Conservation (phyloP, 495 filamentous ascomycete genomes). For the Friedmanniomyces endolithicus region DNA sequence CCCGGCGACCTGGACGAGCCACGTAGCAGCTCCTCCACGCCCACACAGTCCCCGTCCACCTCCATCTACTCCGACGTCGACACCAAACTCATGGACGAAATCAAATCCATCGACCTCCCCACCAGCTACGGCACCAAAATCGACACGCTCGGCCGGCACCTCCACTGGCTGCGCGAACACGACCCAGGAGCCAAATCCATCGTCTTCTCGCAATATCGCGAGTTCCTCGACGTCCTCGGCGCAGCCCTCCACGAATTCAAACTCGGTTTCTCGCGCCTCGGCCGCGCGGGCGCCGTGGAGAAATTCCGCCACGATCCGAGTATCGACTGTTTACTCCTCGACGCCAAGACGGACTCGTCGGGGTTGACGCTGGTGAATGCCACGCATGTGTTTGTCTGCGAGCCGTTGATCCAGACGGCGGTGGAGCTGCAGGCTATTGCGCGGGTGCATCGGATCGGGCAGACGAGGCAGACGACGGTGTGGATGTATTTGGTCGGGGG, state of each 20-base stretch:
- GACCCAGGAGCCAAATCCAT: constrained; percentile 85
- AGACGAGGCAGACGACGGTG: constrained; percentile 74
- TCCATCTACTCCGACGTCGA: constrained; percentile 70
- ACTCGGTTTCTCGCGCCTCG: constrained; percentile 47
- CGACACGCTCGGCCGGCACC: constrained; percentile 67
- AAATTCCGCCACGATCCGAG: constrained; percentile 63
- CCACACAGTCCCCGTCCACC: constrained; percentile 4
- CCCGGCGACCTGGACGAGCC: constrained; percentile 5
- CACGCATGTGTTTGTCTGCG: constrained; percentile 87
- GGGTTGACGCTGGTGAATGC: constrained; percentile 86
- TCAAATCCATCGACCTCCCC: constrained; percentile 66
- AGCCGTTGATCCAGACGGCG: constrained; percentile 83
- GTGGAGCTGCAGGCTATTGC: constrained; percentile 90
- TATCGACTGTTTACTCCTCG: constrained; percentile 75
- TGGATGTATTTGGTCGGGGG: constrained; percentile 86
- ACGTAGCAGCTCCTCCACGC: constrained; percentile 1
- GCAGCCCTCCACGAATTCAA: constrained; percentile 52
- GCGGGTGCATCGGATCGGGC: constrained; percentile 86
- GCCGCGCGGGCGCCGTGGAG: constrained; percentile 45
- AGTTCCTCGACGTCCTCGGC: constrained; percentile 64
- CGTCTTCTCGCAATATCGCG: constrained; percentile 76
- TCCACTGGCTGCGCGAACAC: constrained; percentile 69
- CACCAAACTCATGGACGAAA: constrained; percentile 56
- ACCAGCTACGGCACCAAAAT: constrained; percentile 79
- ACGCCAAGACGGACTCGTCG: constrained; percentile 75